A percentile compares a stretch with the other conserved stretches of the same genome.
phyloP scores from a whole-genome alignment of 345 rosid genomes.

The Gossypium turneri region DNA sequence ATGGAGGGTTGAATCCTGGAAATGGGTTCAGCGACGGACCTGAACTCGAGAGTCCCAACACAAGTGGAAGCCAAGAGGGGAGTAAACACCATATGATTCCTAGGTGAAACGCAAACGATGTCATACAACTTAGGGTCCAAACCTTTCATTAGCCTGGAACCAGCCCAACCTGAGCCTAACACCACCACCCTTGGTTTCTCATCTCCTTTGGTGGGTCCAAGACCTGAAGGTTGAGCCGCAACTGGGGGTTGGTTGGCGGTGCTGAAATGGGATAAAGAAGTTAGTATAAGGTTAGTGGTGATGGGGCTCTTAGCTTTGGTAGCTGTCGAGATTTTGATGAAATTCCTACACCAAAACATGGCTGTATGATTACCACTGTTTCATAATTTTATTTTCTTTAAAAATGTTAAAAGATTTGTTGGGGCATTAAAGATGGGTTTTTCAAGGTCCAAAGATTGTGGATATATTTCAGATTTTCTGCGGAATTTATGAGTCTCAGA shows the following conservation, averaged over 20 bases:
- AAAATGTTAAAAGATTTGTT: background rate
- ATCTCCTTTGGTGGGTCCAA: slow-evolving; percentile 49
- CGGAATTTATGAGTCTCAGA: background rate
- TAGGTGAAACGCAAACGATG: slow-evolving; percentile 52
- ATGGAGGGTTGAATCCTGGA: slow-evolving; percentile 88
- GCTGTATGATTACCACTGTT: background rate
- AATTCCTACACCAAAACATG: slow-evolving; percentile 42
- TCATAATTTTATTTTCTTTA: background rate
- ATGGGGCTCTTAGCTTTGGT: slow-evolving; percentile 7
- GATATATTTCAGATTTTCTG: background rate
- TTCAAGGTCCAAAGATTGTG: background rate
- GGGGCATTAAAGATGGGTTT: background rate
- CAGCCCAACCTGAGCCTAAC: slow-evolving; percentile 94
- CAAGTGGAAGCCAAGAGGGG: slow-evolving; percentile 95
- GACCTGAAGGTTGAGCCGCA: slow-evolving; percentile 24
- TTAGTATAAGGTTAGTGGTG: slow-evolving; percentile 9
- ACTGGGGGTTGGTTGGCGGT: slow-evolving; percentile 16
- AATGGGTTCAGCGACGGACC: slow-evolving; percentile 89
- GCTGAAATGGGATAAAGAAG: slow-evolving; percentile 35
- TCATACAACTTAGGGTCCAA: slow-evolving; percentile 43
- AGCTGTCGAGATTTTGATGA: slow-evolving; percentile 26
- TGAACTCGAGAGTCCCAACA: slow-evolving; percentile 89
- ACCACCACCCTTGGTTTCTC: slow-evolving; percentile 89
- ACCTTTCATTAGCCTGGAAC: slow-evolving; percentile 77
- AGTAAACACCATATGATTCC: slow-evolving; percentile 92